Base-by-base conservation (phyloP, 2,329 filamentous ascomycete species). In the Penicillium sp. region DNA sequence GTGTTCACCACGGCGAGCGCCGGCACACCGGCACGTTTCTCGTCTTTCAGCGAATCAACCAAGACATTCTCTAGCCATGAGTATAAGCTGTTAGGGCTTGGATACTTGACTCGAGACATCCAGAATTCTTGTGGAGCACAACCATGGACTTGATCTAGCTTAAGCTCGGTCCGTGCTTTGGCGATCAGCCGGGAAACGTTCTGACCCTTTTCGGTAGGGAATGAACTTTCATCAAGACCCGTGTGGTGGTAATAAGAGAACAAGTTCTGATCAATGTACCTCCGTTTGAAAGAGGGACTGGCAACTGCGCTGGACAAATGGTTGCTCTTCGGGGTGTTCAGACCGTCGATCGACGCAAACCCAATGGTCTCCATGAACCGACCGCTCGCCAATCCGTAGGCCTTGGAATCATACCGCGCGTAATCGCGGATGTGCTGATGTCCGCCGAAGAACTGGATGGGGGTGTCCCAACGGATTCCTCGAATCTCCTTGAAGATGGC, bases 281-380 rank as follows among this genome's bases (percentile, higher is more conserved):
- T 83, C 43, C 93, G 84, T 49, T 82, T 81, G 69, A 96, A 97
- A 1, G 78, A 81, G 41, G 85, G 75, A 5, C 67, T 68, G 4
- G 55, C 44, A 52, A 48, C 29, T 31, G 53, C 39, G n/a, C 27
- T 58, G 49, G 41, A 61, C 31, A 63, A 57, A 69, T 68, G 73
- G 5, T 69, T 70, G 22, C 72, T 44, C 16, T 50, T 72, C 1
- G 76, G 77, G 8, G 75, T 75, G 18, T 40, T 40, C 8, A 87
- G 68, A 1, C 90, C 90, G 53, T 88, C 82, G 43, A 97, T 85
- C 0, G 92, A 96, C 83, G 94, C 86, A 82, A 94, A 97, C 2
- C 93, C 93, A 46, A 97, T 87, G 0, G 93, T 97, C 77, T 97
- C 93, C 79, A 97, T 88, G 72, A 97, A 97, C 1, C 93, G 84